Conservation (phyloP, 169 alveolate species). For the Theileria equi region DNA sequence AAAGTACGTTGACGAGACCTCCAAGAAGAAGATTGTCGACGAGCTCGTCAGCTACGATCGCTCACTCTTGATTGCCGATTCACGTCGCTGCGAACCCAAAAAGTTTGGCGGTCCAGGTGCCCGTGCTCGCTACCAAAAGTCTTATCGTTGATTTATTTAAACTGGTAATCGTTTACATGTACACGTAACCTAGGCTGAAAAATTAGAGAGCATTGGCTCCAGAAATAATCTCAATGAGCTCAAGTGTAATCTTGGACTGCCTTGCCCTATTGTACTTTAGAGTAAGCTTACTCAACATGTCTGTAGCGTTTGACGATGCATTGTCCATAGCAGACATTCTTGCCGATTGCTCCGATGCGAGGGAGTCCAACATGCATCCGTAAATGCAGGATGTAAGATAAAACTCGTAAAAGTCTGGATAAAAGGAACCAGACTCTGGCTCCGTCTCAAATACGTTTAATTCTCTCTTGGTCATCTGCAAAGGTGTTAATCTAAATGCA, state of each 20-base stretch:
- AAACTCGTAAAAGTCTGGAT: slow-evolving; percentile 73
- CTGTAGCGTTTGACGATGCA: slow-evolving; percentile 85
- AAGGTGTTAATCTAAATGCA: neutral
- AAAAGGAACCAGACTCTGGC: slow-evolving; percentile 70
- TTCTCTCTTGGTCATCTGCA: slow-evolving; percentile 69
- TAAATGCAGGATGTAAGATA: slow-evolving; percentile 70
- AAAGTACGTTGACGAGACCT: slow-evolving; percentile 93
- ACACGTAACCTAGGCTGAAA: neutral
- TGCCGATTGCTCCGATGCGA: slow-evolving; percentile 82
- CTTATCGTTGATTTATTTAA: slow-evolving; percentile 89
- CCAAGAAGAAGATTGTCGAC: slow-evolving; percentile 92
- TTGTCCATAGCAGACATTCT: slow-evolving; percentile 88
- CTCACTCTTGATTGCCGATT: slow-evolving; percentile 97
- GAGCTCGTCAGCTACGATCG: slow-evolving; percentile 96
- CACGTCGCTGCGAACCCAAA: slow-evolving; percentile 99
- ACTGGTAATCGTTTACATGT: neutral
- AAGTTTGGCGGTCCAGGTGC: slow-evolving; percentile 99
- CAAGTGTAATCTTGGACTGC: slow-evolving; percentile 91
- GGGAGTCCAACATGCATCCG: slow-evolving; percentile 70
- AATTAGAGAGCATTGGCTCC: slow-evolving; percentile 89
- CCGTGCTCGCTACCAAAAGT: slow-evolving; percentile 96
- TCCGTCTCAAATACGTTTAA: slow-evolving; percentile 71
- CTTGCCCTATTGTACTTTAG: slow-evolving; percentile 81
- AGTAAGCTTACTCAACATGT: slow-evolving; percentile 76
- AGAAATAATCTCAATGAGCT: slow-evolving; percentile 90